Evolutionary conservation across 1,284 basidiomycete species (phyloP), one percentile per base, ranked within the genome.

Genomic region (Pholiota adiposa): DNA sequence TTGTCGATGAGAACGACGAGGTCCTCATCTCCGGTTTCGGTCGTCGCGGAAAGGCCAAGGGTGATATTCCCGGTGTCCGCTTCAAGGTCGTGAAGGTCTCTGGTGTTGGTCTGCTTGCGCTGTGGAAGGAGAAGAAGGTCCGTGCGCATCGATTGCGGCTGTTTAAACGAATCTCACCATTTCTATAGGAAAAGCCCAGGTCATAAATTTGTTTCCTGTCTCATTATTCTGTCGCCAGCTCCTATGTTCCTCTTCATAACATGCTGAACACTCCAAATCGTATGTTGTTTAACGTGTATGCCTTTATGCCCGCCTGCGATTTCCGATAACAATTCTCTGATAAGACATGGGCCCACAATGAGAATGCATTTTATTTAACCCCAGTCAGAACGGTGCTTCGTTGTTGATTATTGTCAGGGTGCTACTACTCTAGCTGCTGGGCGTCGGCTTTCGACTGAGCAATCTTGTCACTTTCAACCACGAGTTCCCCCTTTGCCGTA

Each of bases 31-130:
- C 96, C 67, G 97, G 97, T 82, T 99, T 99, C 88, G 97, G 97
- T 90, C 94, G 97, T 77, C 90, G 96, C 73, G 97, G 97, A 71
- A 99, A 99, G 85, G 97, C 96, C 65, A 96, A 96, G 86, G 95
- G 95, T 90, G 94, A 97, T 90, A 93, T 93, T 79, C 92, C 92
- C 27, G 91, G 92, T 85, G 94, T 99, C 68, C 94, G 97, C 69
- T 99, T 98, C 93, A 99, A 99, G 85, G 90, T 98, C 71, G 97
- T 99, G 73, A 99, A 99, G 85, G 97, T 98, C 54, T 97, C 97
- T 58, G 97, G 97, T 79, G 97, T 99, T 70, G 97, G 97, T 85
- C 88, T 99, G 65, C 88, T 97, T 67, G 95, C 95, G 69, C 84
- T 97, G 72, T 98, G 96, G 96, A 96, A 96, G 79, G 96, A 98